These are phyloP conservation scores for Thielaviopsis musarum DNA, from an alignment of 2,329 filamentous ascomycete species.

Conservation along the genomic window DNA sequence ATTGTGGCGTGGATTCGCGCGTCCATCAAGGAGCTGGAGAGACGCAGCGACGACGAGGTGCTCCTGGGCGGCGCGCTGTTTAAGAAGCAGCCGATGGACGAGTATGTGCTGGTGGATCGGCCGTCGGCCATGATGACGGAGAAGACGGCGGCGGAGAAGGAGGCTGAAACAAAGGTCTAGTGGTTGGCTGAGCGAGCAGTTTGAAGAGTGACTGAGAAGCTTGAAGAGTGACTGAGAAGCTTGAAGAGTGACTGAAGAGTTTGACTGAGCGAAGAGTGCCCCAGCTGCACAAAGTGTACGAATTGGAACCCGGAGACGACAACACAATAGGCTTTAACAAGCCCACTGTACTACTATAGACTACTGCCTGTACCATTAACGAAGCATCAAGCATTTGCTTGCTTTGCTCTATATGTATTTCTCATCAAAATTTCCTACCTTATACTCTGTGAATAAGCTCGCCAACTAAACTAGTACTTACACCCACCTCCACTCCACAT, in stretches of 20 bases:
- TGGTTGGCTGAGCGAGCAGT: too few species aligned
- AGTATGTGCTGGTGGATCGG: slow-evolving; percentile 10
- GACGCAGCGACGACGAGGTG: slow-evolving; percentile 28
- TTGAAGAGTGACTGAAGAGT: background rate
- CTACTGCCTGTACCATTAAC: background rate
- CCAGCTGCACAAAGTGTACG: too few species aligned
- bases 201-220: background rate
- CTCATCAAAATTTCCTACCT: too few species aligned
- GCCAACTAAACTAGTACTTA: too few species aligned
- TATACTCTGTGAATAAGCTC: too few species aligned
- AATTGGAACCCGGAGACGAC: too few species aligned
- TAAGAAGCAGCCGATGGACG: slow-evolving; percentile 19
- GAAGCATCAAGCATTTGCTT: background rate
- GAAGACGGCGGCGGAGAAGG: slow-evolving; percentile 6
- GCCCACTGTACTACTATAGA: background rate
- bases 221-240: background rate
- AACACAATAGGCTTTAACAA: too few species aligned
- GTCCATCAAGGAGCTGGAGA: slow-evolving; percentile 30
- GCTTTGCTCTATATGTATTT: background rate
- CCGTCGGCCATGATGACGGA: slow-evolving; percentile 6
- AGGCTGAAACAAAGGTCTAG: background rate
- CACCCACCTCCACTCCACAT: background rate
- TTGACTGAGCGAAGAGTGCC: too few species aligned
- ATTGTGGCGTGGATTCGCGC: slow-evolving; percentile 40
- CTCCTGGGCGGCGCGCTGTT: slow-evolving; percentile 26